phyloP scores from a whole-genome alignment of 306 rosid genomes.

The Medicago arabica region DNA sequence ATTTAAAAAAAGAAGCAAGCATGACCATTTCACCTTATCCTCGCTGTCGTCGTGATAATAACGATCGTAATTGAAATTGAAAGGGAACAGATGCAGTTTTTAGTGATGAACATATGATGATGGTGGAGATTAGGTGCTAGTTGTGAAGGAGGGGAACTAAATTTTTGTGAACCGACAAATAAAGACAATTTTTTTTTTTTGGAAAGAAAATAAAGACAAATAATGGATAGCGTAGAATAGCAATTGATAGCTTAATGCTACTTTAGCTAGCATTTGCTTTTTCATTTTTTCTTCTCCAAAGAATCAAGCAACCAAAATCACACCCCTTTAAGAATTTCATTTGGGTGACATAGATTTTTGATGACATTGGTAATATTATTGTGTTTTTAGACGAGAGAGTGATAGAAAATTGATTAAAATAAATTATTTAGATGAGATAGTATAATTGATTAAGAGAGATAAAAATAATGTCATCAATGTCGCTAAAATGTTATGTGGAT shows the following conservation, averaged over 20 bases:
- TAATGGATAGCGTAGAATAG: slow-evolving; percentile 3
- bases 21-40: not conserved
- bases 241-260: slow-evolving; percentile 42
- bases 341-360: too few species aligned
- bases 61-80: not conserved
- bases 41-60: slow-evolving; percentile 14
- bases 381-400: too few species aligned
- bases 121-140: slow-evolving; percentile 24
- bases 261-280: not conserved
- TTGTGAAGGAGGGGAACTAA: slow-evolving; percentile 37
- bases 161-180: slow-evolving; percentile 41
- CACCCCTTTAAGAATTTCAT: too few species aligned
- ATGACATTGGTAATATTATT: too few species aligned
- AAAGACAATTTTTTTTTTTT: too few species aligned
- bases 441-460: too few species aligned
- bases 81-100: not conserved
- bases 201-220: slow-evolving; percentile 33
- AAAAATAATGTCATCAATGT: too few species aligned
- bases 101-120: not conserved
- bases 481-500: too few species aligned
- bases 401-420: too few species aligned
- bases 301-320: too few species aligned
- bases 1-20: not conserved
- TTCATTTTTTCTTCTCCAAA: too few species aligned
- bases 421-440: too few species aligned